Conservation (phyloP, 2,329 filamentous ascomycete genomes). For the Exserohilum rostratum region DNA sequence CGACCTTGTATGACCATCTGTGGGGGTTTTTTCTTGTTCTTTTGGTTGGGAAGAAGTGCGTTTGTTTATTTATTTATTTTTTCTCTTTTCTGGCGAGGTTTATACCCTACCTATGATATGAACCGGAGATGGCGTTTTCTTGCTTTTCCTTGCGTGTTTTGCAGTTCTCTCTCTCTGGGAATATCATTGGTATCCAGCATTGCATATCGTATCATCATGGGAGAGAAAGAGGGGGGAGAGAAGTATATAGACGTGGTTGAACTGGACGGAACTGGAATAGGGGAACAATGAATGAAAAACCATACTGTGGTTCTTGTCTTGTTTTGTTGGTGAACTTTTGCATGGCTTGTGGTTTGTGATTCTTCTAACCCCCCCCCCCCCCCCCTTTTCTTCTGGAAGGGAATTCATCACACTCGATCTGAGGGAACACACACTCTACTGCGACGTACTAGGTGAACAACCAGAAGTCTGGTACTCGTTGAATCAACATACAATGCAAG, state of each 20-base stretch:
- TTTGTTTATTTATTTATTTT: background rate
- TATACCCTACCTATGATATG: background rate
- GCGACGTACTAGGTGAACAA: no score
- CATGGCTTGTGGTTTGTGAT: no score
- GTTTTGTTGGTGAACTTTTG: background rate
- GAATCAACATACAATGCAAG: no score
- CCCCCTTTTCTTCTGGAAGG: no score
- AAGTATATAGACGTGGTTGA: background rate
- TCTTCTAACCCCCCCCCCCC: no score
- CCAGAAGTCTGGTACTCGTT: no score
- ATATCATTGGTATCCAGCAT: background rate
- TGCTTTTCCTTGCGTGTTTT: background rate
- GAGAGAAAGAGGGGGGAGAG: background rate
- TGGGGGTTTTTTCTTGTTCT: background rate
- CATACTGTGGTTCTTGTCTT: background rate
- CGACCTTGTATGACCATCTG: conserved; percentile 18
- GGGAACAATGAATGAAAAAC: background rate
- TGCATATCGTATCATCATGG: background rate
- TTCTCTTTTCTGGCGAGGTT: background rate
- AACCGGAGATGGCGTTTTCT: background rate
- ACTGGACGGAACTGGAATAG: background rate
- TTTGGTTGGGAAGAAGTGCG: background rate
- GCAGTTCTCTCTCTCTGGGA: no score
- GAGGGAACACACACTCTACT: no score
- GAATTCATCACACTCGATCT: no score